A percentile compares a stretch with the other conserved stretches of the same genome.
Conservation (phyloP, 2,329 filamentous ascomycete species). For the Sarocladiaceae sp. region DNA sequence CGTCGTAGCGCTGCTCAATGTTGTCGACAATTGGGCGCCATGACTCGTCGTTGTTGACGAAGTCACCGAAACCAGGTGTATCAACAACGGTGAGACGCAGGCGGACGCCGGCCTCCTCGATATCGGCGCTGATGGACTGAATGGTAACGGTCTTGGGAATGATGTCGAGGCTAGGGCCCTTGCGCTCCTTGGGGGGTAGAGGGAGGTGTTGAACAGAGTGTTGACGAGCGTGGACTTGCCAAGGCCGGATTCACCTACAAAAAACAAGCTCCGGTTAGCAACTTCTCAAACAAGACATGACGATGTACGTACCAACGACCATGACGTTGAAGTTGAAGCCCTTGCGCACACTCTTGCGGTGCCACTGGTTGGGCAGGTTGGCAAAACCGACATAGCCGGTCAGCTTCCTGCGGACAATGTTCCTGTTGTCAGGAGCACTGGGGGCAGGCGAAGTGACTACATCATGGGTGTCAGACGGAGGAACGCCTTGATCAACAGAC, state of each 20-base stretch:
- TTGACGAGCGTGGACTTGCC: conserved; percentile 99
- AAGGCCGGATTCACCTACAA: conserved; percentile 90
- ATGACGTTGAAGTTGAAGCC: conserved; percentile 99
- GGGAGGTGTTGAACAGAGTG: conserved; percentile 98
- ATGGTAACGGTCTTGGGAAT: conserved; percentile 97
- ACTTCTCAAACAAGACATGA: not conserved
- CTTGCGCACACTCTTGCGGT: conserved; percentile 99
- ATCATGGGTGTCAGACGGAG: conserved; percentile 29
- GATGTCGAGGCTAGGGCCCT: conserved; percentile 94
- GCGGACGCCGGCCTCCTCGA: conserved; percentile 97
- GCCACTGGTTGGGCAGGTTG: conserved; percentile 99
- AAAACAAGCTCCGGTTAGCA: conserved; percentile 8
- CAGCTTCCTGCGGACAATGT: conserved; percentile 97
- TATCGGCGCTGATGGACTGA: conserved; percentile 91
- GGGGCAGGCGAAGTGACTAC: conserved; percentile 30
- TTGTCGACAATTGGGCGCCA: conserved; percentile 99
- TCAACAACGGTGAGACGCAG: conserved; percentile 95
- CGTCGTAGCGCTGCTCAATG: conserved; percentile 98
- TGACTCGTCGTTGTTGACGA: conserved; percentile 99
- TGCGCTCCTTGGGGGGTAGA: conserved; percentile 99
- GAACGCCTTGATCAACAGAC: conserved; percentile 22
- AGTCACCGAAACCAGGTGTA: conserved; percentile 96
- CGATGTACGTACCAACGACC: conserved; percentile 82
- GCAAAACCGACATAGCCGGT: conserved; percentile 98
- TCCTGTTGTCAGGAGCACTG: conserved; percentile 69